phyloP scores from a whole-genome alignment of 768 basidiomycete genomes.

The Russula olivacea region DNA sequence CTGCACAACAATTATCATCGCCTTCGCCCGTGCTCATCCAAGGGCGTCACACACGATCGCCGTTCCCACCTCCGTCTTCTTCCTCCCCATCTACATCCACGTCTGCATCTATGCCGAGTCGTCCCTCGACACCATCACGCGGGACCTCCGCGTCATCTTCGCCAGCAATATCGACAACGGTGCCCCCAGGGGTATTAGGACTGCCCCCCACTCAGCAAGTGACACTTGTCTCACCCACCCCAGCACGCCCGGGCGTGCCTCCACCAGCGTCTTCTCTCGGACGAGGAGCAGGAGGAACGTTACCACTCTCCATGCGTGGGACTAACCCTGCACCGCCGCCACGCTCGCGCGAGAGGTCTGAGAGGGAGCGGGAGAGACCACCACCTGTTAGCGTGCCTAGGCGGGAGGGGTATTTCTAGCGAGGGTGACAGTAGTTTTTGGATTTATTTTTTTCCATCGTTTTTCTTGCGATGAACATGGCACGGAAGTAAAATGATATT shows the following conservation, averaged over 20 bases:
- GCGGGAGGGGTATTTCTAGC: slow-evolving; percentile 59
- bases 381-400: slow-evolving; percentile 49
- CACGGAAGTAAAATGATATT: too few relatives aligned
- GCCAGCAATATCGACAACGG: not conserved
- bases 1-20: slow-evolving; percentile 1
- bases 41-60: slow-evolving; percentile 11
- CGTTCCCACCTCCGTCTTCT: slow-evolving; percentile 10
- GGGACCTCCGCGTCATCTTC: not conserved
- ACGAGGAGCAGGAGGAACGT: not conserved
- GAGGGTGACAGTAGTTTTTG: not conserved
- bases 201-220: not conserved
- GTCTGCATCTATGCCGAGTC: slow-evolving; percentile 7
- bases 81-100: not conserved
- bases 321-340: slow-evolving; percentile 53
- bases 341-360: slow-evolving; percentile 57
- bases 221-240: not conserved
- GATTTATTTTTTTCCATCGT: not conserved
- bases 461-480: not conserved
- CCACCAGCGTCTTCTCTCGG: not conserved
- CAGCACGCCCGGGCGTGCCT: slow-evolving; percentile 14
- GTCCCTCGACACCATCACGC: slow-evolving; percentile 4
- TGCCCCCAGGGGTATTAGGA: not conserved
- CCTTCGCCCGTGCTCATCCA: not conserved
- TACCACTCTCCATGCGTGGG: not conserved
- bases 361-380: slow-evolving; percentile 35